Conservation (phyloP, 257 asterid genomes). For the Solanum microdontum region DNA sequence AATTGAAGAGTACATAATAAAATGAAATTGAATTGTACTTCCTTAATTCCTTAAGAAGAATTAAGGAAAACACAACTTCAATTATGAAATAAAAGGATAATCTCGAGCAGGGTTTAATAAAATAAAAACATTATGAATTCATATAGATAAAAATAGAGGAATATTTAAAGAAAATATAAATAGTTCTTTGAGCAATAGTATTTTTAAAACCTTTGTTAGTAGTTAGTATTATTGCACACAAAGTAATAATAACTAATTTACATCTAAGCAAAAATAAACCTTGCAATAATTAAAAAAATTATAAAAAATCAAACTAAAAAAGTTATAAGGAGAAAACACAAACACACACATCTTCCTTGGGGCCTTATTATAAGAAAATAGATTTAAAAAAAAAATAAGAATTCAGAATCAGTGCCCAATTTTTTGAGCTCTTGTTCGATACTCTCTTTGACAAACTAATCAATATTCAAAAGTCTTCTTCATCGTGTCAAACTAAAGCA, state of each 20-base stretch:
- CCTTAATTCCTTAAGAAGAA: too few species aligned
- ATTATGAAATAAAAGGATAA: not conserved
- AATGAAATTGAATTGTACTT: not conserved
- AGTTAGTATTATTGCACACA: too few species aligned
- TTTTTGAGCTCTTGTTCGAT: not conserved
- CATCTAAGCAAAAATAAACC: not conserved
- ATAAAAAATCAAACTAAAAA: not conserved
- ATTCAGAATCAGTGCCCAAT: not conserved
- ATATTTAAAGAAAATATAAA: too few species aligned
- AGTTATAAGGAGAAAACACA: not conserved
- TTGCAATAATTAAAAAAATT: not conserved
- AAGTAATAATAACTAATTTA: too few species aligned
- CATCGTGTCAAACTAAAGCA: not conserved
- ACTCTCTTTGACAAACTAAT: not conserved
- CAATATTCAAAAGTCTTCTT: not conserved
- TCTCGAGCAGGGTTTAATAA: too few species aligned
- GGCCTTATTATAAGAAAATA: not conserved
- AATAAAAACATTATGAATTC: not conserved
- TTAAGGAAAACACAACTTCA: not conserved
- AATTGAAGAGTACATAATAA: too few species aligned
- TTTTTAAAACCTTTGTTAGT: too few species aligned
- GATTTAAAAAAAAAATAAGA: not conserved
- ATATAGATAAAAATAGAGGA: not conserved
- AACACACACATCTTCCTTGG: not conserved
- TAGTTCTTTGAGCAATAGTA: not conserved